Evolutionary conservation across 2,329 filamentous ascomycete genomes (phyloP).

Genomic region (Colletotrichum lini): DNA sequence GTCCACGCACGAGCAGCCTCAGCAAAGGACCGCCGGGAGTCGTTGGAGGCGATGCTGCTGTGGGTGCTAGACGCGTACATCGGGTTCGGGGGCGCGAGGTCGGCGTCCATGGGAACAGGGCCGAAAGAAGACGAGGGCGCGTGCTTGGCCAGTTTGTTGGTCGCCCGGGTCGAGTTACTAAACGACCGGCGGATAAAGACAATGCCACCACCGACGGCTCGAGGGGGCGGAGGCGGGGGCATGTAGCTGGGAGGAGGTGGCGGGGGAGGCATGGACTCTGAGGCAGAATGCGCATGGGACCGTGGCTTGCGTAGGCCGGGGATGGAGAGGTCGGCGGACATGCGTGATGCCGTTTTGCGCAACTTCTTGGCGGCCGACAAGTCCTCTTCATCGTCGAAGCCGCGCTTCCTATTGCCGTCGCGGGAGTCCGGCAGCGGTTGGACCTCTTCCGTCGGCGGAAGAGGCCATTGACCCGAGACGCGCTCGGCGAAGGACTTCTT

Average conservation of each 20-base stretch:
- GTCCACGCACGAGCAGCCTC: slow-evolving; percentile 34
- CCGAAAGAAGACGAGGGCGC: slow-evolving; percentile 29
- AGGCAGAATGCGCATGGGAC: slow-evolving; percentile 44
- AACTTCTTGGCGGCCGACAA: slow-evolving; percentile 62
- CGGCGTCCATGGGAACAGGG: slow-evolving; percentile 26
- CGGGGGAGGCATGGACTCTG: slow-evolving; percentile 49
- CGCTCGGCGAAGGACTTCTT: slow-evolving; percentile 40
- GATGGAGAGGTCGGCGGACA: slow-evolving; percentile 56
- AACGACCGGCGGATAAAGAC: slow-evolving; percentile 35
- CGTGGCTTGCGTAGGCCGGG: slow-evolving; percentile 51
- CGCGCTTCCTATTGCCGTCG: slow-evolving; percentile 67
- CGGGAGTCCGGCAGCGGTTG: slow-evolving; percentile 47
- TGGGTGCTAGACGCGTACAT: slow-evolving; percentile 32
- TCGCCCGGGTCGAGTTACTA: slow-evolving; percentile 41
- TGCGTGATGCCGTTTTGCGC: slow-evolving; percentile 63
- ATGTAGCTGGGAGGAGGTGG: slow-evolving; percentile 39
- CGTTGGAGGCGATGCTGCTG: slow-evolving; percentile 42
- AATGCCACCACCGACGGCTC: slow-evolving; percentile 20
- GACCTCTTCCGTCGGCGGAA: slow-evolving; percentile 38
- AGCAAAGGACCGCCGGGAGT: slow-evolving; percentile 33
- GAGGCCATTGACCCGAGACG: slow-evolving; percentile 44
- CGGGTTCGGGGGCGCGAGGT: slow-evolving; percentile 26
- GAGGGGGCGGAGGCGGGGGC: slow-evolving; percentile 33
- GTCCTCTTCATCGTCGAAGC: slow-evolving; percentile 54
- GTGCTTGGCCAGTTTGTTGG: slow-evolving; percentile 49